Evolutionary conservation across 192 early-diverging fungal species (phyloP), one percentile per base, ranked within the genome.

Genomic region (Coemansia sp.): DNA sequence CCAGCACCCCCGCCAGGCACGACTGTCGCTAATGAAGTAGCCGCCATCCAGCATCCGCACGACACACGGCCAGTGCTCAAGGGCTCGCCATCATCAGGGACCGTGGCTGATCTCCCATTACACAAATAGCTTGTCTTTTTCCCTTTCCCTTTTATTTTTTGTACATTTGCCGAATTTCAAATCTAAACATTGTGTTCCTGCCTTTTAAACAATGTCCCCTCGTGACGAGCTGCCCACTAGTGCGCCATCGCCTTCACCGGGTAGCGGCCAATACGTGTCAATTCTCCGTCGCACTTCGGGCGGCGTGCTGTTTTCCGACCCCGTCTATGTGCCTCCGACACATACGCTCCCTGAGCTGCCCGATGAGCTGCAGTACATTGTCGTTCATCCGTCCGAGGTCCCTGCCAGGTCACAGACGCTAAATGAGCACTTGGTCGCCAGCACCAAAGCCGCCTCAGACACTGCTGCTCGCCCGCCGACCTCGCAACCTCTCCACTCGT

Each of bases 251-350:
- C 69, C 78, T 5, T 31, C 31, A 31, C 31, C 31, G 31, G 18
- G 62, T 6, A 69, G 73, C 42, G 79, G 79, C 5, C 69, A 64
- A 4, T 82, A 65, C 34, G 62, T 82, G 34, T 73, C 79, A 23
- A 67, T 82, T 50, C 55, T 82, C 40, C 70, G 79, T 13, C 79
- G 73, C 50, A 73, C 73, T 8, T 3, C 53, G 3, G 53, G 31
- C 2, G 70, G 73, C 8, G 46, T 73, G 65, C 70, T 82, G 18
- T 82, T 82, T 50, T 82, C 79, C 1, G 79, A 82, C 65, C 79
- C 79, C 2, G 63, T 76, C 3, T 72, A 57, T 26, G 65, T 76
- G 33, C 53, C 73, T 9, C 31, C 57, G 20, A 51, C 53, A 6
- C 69, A 82, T 48, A 6, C 38, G 10, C 64, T 82, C 5, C 79